These are phyloP conservation scores for Aegilops tauschii DNA, from an alignment of 176 grass and related monocot species.

Conservation along the genomic window DNA sequence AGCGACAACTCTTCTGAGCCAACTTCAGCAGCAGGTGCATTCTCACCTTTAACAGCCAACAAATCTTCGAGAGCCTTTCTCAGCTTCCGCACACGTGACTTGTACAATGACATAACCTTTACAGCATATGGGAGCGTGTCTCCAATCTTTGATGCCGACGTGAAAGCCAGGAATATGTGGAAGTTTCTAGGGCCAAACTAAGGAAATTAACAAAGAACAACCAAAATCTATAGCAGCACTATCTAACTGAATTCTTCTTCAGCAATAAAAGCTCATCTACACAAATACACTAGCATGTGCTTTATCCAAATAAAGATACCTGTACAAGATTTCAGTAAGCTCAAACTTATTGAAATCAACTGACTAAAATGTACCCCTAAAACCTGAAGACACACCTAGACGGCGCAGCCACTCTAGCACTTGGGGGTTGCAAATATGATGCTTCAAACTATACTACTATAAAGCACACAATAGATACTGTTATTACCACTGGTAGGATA, in stretches of 20 bases:
- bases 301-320: background rate
- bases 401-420: background rate
- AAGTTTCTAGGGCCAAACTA: constrained; percentile 60
- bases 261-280: background rate
- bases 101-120: constrained; percentile 55
- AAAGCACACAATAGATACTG: background rate
- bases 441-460: constrained; percentile 6
- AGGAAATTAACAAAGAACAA: constrained; percentile 28
- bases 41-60: background rate
- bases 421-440: constrained; percentile 4
- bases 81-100: constrained; percentile 39
- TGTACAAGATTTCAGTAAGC: background rate
- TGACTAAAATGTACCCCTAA: background rate
- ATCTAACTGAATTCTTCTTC: background rate
- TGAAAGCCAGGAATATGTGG: constrained; percentile 66
- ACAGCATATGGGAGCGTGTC: constrained; percentile 64
- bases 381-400: background rate
- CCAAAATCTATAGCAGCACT: background rate
- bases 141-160: constrained; percentile 38
- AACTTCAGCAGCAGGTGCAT: constrained; percentile 36
- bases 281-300: background rate
- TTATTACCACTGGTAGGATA: constrained; percentile 25
- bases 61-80: background rate
- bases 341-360: background rate
- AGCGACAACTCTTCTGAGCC: constrained; percentile 36